These are phyloP conservation scores for Pseudopyricularia cyperi DNA, from an alignment of 2,329 filamentous ascomycete genomes.

Conservation along the genomic window DNA sequence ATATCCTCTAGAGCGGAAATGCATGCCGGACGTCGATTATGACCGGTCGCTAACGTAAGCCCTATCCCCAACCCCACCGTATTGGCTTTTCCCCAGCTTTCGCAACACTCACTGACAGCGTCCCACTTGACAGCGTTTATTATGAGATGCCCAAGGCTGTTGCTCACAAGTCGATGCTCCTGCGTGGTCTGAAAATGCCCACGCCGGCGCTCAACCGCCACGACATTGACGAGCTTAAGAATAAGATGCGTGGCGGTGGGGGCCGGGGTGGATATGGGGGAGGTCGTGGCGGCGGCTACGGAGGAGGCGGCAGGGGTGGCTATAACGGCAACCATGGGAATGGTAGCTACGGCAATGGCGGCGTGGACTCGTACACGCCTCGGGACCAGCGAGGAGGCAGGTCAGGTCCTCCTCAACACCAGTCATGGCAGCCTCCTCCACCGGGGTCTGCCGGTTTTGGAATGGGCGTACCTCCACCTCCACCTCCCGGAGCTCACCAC, in stretches of 20 bases:
- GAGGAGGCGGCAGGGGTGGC: not conserved
- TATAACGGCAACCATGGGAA: constrained; percentile 34
- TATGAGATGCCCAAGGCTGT: constrained; percentile 68
- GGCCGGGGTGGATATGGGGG: constrained; percentile 40
- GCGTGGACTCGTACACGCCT: constrained; percentile 36
- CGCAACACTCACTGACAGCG: not conserved
- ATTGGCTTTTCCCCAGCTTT: not conserved
- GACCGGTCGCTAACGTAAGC: constrained; percentile 75
- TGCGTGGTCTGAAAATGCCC: constrained; percentile 68
- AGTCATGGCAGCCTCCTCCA: constrained; percentile 28
- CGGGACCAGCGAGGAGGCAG: constrained; percentile 5
- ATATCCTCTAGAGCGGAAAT: constrained; percentile 61
- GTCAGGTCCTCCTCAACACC: constrained; percentile 10
- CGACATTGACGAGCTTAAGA: constrained; percentile 62
- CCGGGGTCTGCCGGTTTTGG: constrained; percentile 30
- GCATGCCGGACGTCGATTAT: constrained; percentile 67
- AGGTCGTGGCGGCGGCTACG: not conserved
- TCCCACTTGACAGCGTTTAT: constrained; percentile 49
- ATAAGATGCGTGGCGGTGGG: constrained; percentile 44
- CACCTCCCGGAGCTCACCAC: constrained; percentile 21
- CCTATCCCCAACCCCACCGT: constrained; percentile 1
- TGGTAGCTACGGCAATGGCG: constrained; percentile 13
- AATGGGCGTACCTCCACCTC: constrained; percentile 28
- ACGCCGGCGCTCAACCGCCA: constrained; percentile 57
- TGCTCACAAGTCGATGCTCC: constrained; percentile 84